Evolutionary conservation across 2,329 filamentous ascomycete genomes (phyloP).

Genomic region (Colletotrichum spinosum): DNA sequence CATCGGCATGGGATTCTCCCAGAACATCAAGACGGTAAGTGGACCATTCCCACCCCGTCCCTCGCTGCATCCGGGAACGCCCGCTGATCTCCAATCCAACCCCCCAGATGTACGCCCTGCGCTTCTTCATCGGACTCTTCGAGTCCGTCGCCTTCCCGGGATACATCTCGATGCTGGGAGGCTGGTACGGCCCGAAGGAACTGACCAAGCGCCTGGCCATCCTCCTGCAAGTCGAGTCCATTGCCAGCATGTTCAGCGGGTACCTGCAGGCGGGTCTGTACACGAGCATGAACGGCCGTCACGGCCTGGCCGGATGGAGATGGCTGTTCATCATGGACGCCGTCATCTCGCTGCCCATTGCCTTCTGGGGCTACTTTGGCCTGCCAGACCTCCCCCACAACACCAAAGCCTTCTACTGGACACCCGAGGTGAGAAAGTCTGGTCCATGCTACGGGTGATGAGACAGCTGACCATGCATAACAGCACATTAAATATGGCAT

Average conservation of each 20-base stretch:
- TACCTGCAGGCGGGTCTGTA: slow-evolving; percentile 67
- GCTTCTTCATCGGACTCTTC: slow-evolving; percentile 56
- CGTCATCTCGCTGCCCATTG: slow-evolving; percentile 40
- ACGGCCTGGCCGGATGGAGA: slow-evolving; percentile 49
- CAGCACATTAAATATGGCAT: slow-evolving; percentile 39
- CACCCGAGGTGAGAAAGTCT: slow-evolving; percentile 6
- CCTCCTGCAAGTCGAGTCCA: slow-evolving; percentile 60
- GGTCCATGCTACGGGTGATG: neutral
- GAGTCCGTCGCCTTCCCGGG: slow-evolving; percentile 47
- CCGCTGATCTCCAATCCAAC: neutral
- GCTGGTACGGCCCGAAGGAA: slow-evolving; percentile 52
- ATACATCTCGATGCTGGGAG: slow-evolving; percentile 52
- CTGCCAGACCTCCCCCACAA: slow-evolving; percentile 39
- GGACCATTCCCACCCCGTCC: slow-evolving; percentile 5
- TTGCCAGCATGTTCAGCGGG: slow-evolving; percentile 67
- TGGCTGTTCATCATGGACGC: slow-evolving; percentile 57
- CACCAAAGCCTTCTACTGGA: slow-evolving; percentile 36
- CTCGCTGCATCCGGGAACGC: slow-evolving; percentile 3
- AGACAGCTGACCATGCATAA: neutral
- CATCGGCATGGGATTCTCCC: slow-evolving; percentile 38
- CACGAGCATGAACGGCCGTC: slow-evolving; percentile 46
- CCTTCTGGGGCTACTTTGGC: slow-evolving; percentile 40
- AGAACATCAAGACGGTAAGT: slow-evolving; percentile 40
- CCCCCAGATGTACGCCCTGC: slow-evolving; percentile 53
- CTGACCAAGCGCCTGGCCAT: slow-evolving; percentile 64